Conservation (phyloP, 1,284 basidiomycete species). For the Trametes sp. region DNA sequence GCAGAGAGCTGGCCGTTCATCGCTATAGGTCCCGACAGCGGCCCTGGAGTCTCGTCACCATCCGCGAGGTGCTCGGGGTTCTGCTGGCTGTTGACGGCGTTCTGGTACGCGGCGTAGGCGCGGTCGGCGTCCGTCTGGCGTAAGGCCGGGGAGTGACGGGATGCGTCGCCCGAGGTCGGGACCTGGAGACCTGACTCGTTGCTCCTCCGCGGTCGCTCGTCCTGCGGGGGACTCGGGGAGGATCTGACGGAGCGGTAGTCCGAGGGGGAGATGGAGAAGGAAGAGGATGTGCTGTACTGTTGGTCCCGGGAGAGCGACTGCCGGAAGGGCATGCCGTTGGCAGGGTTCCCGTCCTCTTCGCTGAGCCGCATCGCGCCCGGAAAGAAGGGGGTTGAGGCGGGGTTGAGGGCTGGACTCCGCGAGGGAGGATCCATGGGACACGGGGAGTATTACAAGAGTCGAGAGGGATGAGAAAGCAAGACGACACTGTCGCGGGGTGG, state of each 20-base stretch:
- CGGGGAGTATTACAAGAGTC: constrained; percentile 23
- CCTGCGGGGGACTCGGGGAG: constrained; percentile 69
- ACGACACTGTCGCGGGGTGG: constrained; percentile 31
- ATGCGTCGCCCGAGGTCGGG: constrained; percentile 46
- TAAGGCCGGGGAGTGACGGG: constrained; percentile 55
- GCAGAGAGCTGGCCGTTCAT: constrained; percentile 33
- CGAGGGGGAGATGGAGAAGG: constrained; percentile 64
- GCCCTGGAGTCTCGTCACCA: constrained; percentile 53
- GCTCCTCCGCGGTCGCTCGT: constrained; percentile 40
- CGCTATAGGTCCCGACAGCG: constrained; percentile 30
- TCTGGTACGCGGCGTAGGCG: constrained; percentile 51
- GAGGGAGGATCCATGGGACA: constrained; percentile 60
- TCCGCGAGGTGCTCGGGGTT: constrained; percentile 63
- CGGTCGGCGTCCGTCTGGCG: constrained; percentile 57
- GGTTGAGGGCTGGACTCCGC: constrained; percentile 77
- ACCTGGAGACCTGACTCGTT: constrained; percentile 35
- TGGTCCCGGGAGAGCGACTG: constrained; percentile 57
- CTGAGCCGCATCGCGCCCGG: constrained; percentile 66
- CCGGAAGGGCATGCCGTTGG: constrained; percentile 53
- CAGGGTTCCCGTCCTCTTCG: constrained; percentile 59
- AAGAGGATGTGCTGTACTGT: constrained; percentile 61
- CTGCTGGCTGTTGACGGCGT: constrained; percentile 54
- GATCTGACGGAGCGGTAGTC: constrained; percentile 73
- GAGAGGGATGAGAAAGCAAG: constrained; percentile 32
- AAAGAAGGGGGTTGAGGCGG: constrained; percentile 83